Evolutionary conservation across 495 filamentous ascomycete species (phyloP).

Genomic region (Xylaria cubensis): DNA sequence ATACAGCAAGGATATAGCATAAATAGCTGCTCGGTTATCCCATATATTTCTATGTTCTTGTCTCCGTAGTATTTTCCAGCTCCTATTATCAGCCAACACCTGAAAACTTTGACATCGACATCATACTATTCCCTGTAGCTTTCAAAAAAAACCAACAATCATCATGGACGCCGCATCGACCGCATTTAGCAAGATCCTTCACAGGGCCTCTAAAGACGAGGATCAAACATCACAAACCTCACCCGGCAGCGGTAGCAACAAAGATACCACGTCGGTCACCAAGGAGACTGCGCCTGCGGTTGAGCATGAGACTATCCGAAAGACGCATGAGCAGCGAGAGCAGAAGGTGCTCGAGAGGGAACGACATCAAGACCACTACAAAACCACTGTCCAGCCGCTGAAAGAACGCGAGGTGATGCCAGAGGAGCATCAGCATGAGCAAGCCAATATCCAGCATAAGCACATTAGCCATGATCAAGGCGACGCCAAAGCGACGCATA

Average conservation of each 20-base stretch:
- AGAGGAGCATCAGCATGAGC: constrained; percentile 38
- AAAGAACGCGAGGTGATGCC: constrained; percentile 46
- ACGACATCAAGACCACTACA: constrained; percentile 48
- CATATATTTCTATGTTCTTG: background rate
- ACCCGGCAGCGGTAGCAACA: background rate
- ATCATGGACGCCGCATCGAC: constrained; percentile 29
- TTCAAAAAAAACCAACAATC: background rate
- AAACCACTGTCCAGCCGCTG: constrained; percentile 47
- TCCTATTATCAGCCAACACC: background rate
- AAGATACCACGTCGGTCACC: background rate
- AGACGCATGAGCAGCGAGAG: constrained; percentile 27
- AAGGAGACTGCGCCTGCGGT: constrained; percentile 21
- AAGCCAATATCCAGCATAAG: constrained; percentile 19
- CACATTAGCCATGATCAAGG: constrained; percentile 3
- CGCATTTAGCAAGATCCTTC: constrained; percentile 23
- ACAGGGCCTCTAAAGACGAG: background rate
- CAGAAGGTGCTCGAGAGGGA: constrained; percentile 30
- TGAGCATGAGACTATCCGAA: constrained; percentile 30
- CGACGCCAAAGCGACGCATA: background rate
- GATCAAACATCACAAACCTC: background rate
- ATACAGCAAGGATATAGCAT: background rate
- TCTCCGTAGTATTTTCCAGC: background rate
- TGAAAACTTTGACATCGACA: background rate
- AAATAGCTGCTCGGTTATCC: background rate
- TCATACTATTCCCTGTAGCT: background rate